A percentile compares a stretch with the other conserved stretches of the same genome.
Conservation (phyloP, 2,329 filamentous ascomycete genomes). For the Paecilomyces fulvus region DNA sequence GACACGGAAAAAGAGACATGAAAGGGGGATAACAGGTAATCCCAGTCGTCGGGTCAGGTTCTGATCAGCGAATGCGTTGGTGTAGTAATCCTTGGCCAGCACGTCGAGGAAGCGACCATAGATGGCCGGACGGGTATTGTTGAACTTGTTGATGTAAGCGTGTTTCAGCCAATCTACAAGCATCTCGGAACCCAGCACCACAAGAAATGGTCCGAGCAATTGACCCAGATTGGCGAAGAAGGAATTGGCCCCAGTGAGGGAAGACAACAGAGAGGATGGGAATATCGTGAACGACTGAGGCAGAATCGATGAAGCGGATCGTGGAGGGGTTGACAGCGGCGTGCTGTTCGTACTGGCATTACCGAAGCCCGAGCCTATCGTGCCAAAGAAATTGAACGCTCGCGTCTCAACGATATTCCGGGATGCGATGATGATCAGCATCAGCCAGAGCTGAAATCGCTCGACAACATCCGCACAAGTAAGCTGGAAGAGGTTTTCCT, state of each 20-base stretch:
- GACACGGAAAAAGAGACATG: conserved; percentile 88
- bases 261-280: conserved; percentile 47
- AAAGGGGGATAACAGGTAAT: conserved; percentile 82
- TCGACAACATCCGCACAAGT: conserved; percentile 96
- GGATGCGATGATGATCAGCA: conserved; percentile 91
- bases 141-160: conserved; percentile 96
- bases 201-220: conserved; percentile 82
- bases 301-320: conserved; percentile 59
- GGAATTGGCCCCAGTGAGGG: conserved; percentile 34
- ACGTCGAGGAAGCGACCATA: conserved; percentile 89
- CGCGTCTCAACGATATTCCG: conserved; percentile 95
- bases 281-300: conserved; percentile 80
- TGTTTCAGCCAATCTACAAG: conserved; percentile 96
- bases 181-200: conserved; percentile 95
- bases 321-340: conserved; percentile 49
- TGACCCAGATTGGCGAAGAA: conserved; percentile 52
- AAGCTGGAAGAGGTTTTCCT: conserved; percentile 93
- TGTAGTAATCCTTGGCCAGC: conserved; percentile 95
- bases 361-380: conserved; percentile 25
- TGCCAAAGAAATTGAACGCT: conserved; percentile 54
- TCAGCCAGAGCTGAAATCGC: conserved; percentile 94
- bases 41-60: conserved; percentile 84
- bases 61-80: conserved; percentile 84
- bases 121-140: conserved; percentile 85
- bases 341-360: conserved; percentile 37